Conservation (phyloP, 2,329 filamentous ascomycete species). For the Beauveria bassiana region DNA sequence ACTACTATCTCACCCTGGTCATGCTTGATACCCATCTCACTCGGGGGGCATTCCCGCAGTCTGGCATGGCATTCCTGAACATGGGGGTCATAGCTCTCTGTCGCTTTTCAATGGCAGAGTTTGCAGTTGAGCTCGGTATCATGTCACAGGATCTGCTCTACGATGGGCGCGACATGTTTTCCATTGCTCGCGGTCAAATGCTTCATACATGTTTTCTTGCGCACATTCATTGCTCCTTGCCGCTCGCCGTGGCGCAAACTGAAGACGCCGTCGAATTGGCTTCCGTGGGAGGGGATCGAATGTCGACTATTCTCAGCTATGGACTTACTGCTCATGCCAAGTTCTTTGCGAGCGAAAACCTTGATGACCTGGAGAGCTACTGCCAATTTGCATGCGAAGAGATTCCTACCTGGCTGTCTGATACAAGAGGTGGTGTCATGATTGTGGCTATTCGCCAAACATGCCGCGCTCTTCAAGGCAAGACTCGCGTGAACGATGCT, state of each 20-base stretch:
- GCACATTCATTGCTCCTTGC: slow-evolving; percentile 58
- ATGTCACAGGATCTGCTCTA: slow-evolving; percentile 58
- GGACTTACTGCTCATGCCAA: slow-evolving; percentile 59
- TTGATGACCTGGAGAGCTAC: slow-evolving; percentile 61
- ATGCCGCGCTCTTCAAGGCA: slow-evolving; percentile 65
- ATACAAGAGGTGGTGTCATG: slow-evolving; percentile 63
- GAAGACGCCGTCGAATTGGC: slow-evolving; percentile 61
- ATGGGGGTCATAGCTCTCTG: slow-evolving; percentile 59
- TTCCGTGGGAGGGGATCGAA: slow-evolving; percentile 59
- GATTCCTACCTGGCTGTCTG: slow-evolving; percentile 62
- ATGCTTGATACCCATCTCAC: slow-evolving; percentile 60
- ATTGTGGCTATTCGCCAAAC: slow-evolving; percentile 60
- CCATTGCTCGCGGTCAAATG: slow-evolving; percentile 60
- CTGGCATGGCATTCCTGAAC: slow-evolving; percentile 60
- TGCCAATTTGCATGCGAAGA: slow-evolving; percentile 68
- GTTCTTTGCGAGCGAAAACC: slow-evolving; percentile 62
- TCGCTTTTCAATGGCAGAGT: slow-evolving; percentile 62
- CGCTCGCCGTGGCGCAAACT: slow-evolving; percentile 49
- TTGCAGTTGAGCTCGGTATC: slow-evolving; percentile 57
- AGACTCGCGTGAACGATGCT: slow-evolving; percentile 48
- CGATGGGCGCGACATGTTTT: slow-evolving; percentile 55
- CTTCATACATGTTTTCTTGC: slow-evolving; percentile 63
- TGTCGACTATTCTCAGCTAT: slow-evolving; percentile 63
- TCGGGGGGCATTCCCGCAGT: slow-evolving; percentile 60
- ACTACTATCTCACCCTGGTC: slow-evolving; percentile 61